These are phyloP conservation scores for Clavariopsis aquatica DNA, from an alignment of 495 filamentous ascomycete genomes.

Conservation along the genomic window DNA sequence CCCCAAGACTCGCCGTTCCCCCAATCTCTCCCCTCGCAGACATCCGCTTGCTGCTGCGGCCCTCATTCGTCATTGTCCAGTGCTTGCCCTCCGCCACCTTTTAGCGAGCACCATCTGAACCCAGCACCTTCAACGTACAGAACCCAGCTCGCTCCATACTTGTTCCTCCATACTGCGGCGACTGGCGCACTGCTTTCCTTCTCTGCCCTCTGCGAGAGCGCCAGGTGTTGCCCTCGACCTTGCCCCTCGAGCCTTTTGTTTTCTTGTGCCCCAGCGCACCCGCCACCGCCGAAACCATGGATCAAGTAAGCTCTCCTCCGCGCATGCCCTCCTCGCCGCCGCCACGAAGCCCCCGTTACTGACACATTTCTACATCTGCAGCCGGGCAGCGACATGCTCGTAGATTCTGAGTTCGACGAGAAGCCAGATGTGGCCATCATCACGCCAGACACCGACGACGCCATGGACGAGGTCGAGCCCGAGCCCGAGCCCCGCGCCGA, in stretches of 20 bases:
- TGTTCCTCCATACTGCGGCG: neutral
- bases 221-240: neutral
- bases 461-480: constrained; percentile 49
- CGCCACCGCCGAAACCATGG: constrained; percentile 35
- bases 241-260: neutral
- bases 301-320: constrained; percentile 42
- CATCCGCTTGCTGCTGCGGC: neutral
- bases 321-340: constrained; percentile 47
- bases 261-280: constrained; percentile 7
- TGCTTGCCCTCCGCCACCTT: constrained; percentile 26
- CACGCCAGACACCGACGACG: constrained; percentile 61
- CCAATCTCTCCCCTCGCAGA: neutral
- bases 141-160: neutral
- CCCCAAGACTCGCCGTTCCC: no score
- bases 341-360: constrained; percentile 10
- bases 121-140: neutral
- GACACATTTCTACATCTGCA: constrained; percentile 39
- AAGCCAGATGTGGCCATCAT: constrained; percentile 84
- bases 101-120: constrained; percentile 24
- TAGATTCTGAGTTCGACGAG: constrained; percentile 63
- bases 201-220: neutral
- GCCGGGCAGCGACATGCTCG: constrained; percentile 57
- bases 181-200: neutral
- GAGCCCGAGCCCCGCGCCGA: constrained; percentile 60
- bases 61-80: constrained; percentile 9